Percentiles rank a stretch among this genome's conserved stretches.
Conservation (phyloP, 2,329 filamentous ascomycete species). For the Dactylonectria macrodidyma region DNA sequence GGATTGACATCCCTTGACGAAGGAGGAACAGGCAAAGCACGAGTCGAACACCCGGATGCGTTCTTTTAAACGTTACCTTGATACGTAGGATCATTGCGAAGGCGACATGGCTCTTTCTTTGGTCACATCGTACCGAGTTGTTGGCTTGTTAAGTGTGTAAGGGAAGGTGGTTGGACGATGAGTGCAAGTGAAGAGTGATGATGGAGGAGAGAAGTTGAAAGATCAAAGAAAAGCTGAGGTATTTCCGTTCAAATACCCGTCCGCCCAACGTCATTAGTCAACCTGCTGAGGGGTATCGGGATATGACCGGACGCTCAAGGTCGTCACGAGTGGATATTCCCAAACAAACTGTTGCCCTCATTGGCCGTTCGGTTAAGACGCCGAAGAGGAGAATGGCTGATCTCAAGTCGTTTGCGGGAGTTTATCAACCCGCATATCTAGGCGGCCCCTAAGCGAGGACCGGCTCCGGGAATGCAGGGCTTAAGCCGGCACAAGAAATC, state of each 20-base stretch:
- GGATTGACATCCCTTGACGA: neutral
- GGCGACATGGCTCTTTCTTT: slow-evolving; percentile 43
- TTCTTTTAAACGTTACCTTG: slow-evolving; percentile 64
- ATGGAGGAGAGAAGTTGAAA: neutral
- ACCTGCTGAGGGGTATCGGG: slow-evolving; percentile 39
- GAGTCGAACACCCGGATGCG: slow-evolving; percentile 63
- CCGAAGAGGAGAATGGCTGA: slow-evolving; percentile 29
- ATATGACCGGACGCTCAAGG: slow-evolving; percentile 34
- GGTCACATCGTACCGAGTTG: slow-evolving; percentile 48
- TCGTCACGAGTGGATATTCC: slow-evolving; percentile 39
- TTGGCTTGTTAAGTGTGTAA: neutral
- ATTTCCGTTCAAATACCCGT: slow-evolving; percentile 14
- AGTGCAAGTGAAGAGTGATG: neutral
- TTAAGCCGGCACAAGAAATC: too few relatives aligned
- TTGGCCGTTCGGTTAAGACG: slow-evolving; percentile 36
- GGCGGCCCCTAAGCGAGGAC: neutral
- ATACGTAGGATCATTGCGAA: slow-evolving; percentile 51
- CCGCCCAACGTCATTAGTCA: neutral
- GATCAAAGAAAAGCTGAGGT: neutral
- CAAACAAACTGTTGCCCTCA: slow-evolving; percentile 18
- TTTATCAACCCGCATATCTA: slow-evolving; percentile 12
- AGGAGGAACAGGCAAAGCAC: slow-evolving; percentile 29
- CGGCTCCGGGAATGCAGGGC: neutral
- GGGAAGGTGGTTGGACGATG: neutral
- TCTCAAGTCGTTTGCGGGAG: slow-evolving; percentile 17